These are phyloP conservation scores for Warburgia ugandensis DNA, from an alignment of 164 flowering plant species.

Conservation along the genomic window DNA sequence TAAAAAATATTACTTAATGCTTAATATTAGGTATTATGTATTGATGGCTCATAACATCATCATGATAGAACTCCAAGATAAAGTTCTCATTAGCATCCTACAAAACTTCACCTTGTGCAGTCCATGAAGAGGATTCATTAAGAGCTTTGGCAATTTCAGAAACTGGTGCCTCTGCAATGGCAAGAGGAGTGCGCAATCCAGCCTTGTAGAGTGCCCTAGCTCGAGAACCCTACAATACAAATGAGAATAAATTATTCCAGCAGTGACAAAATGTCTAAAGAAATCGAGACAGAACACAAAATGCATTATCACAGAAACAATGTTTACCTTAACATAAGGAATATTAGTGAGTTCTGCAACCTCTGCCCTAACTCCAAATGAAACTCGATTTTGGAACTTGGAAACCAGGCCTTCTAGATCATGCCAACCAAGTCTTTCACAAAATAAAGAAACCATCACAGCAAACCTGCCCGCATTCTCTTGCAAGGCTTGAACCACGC, in stretches of 20 bases:
- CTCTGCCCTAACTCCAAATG: constrained; percentile 96
- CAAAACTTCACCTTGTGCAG: constrained; percentile 49
- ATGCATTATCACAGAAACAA: too few species aligned
- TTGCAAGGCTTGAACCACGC: constrained; percentile 97
- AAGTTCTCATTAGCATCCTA: background rate
- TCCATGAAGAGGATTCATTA: constrained; percentile 82
- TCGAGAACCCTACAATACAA: constrained; percentile 69
- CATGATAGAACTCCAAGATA: background rate
- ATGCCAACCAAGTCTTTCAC: constrained; percentile 98
- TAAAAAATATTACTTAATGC: too few species aligned
- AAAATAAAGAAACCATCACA: constrained; percentile 89
- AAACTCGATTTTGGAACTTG: constrained; percentile 93
- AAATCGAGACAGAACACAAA: too few species aligned
- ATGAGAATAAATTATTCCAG: constrained; percentile 1
- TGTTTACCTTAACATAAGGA: constrained; percentile 75
- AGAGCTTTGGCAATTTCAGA: constrained; percentile 78
- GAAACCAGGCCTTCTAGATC: constrained; percentile 88
- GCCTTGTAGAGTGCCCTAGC: constrained; percentile 96
- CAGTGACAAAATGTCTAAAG: too few species aligned
- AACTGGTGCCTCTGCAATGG: constrained; percentile 86
- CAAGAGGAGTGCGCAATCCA: constrained; percentile 79
- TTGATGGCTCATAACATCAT: background rate
- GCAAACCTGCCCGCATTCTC: constrained; percentile 99
- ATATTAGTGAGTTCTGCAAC: constrained; percentile 91
- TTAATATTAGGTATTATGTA: background rate